A percentile compares a stretch with the other conserved stretches of the same genome.
Evolutionary conservation across 2,329 filamentous ascomycete genomes (phyloP).

Genomic region (Colletotrichum caudatum): DNA sequence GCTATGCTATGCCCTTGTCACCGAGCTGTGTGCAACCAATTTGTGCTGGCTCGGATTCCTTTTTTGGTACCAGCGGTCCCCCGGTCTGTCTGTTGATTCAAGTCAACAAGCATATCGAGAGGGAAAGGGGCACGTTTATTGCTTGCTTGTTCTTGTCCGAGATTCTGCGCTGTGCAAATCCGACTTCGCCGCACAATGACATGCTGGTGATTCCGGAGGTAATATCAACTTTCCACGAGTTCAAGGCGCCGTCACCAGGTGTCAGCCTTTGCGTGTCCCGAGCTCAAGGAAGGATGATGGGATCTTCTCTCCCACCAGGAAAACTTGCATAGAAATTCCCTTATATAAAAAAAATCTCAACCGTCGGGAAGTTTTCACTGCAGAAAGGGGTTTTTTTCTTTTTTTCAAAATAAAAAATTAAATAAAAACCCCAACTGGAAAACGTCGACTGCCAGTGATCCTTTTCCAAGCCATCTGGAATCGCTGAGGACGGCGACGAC

Average conservation of each 20-base stretch:
- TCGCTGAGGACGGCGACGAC: slow-evolving; percentile 30
- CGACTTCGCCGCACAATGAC: slow-evolving; percentile 6
- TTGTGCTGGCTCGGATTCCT: not conserved
- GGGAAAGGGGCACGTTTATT: not conserved
- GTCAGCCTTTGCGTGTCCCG: not conserved
- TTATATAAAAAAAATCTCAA: slow-evolving; percentile 11
- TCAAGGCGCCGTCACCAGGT: not conserved
- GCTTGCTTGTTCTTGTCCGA: not conserved
- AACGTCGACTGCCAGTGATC: not conserved
- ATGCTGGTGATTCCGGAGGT: not conserved
- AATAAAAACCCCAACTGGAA: too few species aligned
- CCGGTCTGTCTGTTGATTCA: slow-evolving; percentile 12
- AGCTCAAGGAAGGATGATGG: too few species aligned
- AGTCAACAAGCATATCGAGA: slow-evolving; percentile 8
- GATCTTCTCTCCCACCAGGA: not conserved
- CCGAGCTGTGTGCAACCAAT: not conserved
- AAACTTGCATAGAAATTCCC: slow-evolving; percentile 4
- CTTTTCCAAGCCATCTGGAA: slow-evolving; percentile 11
- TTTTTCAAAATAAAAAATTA: not conserved
- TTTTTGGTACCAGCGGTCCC: slow-evolving; percentile 27
- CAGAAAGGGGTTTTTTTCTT: not conserved
- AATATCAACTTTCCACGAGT: not conserved
- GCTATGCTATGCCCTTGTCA: not conserved
- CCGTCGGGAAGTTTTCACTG: not conserved
- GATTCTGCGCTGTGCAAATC: not conserved